phyloP scores from a whole-genome alignment of 352 stramenopile species.

The Phytopythium vexans region DNA sequence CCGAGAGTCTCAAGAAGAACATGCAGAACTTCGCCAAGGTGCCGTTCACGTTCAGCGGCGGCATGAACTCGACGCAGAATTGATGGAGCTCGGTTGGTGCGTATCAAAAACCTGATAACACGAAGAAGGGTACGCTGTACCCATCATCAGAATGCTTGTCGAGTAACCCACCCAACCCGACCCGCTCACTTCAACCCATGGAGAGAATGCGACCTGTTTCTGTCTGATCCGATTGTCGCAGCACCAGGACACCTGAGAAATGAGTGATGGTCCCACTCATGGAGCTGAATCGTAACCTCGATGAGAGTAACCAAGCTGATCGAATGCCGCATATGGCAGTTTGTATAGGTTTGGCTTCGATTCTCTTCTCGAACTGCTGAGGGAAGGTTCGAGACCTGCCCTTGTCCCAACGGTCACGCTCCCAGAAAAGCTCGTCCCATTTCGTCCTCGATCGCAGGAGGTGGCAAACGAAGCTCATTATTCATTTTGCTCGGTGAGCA shows the following conservation, averaged over 20 bases:
- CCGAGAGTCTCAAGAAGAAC: slow-evolving; percentile 81
- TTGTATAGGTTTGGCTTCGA: slow-evolving; percentile 5
- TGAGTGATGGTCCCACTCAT: slow-evolving; percentile 3
- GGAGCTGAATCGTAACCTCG: slow-evolving; percentile 4
- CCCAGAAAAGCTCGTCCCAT: neutral
- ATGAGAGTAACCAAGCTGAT: neutral
- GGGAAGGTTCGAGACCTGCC: neutral
- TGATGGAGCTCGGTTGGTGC: neutral
- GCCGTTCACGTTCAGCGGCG: slow-evolving; percentile 57
- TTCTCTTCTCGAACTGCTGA: neutral
- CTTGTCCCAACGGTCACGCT: neutral
- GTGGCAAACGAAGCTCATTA: slow-evolving; percentile 8
- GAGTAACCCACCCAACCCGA: neutral
- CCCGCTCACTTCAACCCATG: slow-evolving; percentile 1
- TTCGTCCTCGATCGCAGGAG: neutral
- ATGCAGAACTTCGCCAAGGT: slow-evolving; percentile 85
- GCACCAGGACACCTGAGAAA: slow-evolving; percentile 4
- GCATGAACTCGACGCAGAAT: slow-evolving; percentile 11
- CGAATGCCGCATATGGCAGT: neutral
- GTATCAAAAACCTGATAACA: too few relatives aligned
- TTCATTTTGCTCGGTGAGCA: slow-evolving; percentile 10
- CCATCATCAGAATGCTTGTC: too few relatives aligned
- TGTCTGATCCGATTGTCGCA: slow-evolving; percentile 1
- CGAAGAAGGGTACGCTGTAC: too few relatives aligned
- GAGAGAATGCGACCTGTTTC: neutral